phyloP scores from a whole-genome alignment of 83 land plant genomes.

The Thuja plicata region DNA sequence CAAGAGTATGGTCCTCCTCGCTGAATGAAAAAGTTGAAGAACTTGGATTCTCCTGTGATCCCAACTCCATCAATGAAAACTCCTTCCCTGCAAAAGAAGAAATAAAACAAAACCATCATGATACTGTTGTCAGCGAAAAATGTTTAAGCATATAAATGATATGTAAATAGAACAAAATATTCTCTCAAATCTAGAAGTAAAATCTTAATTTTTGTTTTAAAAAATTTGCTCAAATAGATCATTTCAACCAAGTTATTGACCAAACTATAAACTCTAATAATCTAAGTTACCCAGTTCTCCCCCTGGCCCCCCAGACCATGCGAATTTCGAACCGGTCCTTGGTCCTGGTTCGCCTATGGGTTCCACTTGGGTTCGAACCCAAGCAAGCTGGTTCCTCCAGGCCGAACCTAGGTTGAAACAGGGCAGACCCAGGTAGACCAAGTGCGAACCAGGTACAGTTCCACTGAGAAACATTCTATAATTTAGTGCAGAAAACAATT shows the following conservation, averaged over 20 bases:
- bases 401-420: too few species aligned
- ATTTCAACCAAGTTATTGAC: neutral
- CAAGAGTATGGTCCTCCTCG: conserved; percentile 64
- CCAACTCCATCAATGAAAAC: conserved; percentile 28
- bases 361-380: too few species aligned
- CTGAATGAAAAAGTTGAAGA: conserved; percentile 48
- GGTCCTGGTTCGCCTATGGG: too few species aligned
- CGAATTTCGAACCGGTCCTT: too few species aligned
- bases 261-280: neutral
- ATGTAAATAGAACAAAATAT: neutral
- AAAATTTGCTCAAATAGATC: neutral
- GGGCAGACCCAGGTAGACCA: too few species aligned
- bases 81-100: neutral
- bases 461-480: too few species aligned
- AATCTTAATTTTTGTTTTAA: neutral
- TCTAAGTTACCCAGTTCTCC: too few species aligned
- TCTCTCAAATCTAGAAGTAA: neutral
- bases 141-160: neutral
- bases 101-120: neutral
- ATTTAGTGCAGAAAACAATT: too few species aligned
- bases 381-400: too few species aligned
- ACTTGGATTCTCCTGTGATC: conserved; percentile 36
- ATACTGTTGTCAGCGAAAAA: neutral
- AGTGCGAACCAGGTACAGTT: too few species aligned
- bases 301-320: too few species aligned